Evolutionary conservation across 345 rosid genomes (phyloP), one percentile per base, ranked within the genome.

Genomic region (Pistacia integerrima): DNA sequence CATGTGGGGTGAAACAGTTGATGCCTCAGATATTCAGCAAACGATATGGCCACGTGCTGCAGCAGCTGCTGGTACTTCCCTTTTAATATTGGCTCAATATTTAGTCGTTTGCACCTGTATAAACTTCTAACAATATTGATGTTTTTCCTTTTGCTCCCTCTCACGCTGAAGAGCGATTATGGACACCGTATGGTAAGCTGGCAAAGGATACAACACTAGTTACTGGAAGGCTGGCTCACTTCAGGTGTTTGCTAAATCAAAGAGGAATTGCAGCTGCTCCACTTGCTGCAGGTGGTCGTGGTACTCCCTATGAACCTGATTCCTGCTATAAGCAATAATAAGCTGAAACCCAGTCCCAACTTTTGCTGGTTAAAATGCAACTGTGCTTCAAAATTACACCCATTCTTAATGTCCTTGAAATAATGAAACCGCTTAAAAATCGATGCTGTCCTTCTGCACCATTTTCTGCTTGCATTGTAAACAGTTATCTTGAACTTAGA

Each of bases 21-120:
- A 88, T 76, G 89, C 76, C 55, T 92, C 97, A 11, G 87, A 90
- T 73, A 87, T 92, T 77, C 78, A 90, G 59, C 92, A 92, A 85
- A 92, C 94, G 54, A 90, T 92, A 78, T 92, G 97, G 97, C 97
- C 97, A 69, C 92, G 92, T 2, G 97, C 94, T 51, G 94, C 91
- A 17, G 97, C 94, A 63, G 94, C 92, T 51, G 97, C 97, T 72
- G 96, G 93, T 91, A 86, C 68, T 56, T 72, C 36, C 41, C 14
- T 10, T 44, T 11, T 56, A 20, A 20, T 70, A 46, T 60, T 56
- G 16, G 49, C 10, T 51, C 25, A 68, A 54, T 75, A 35, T 41
- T 41, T 48, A 59, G 65, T 5, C 51, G 64, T 64, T 63, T 66
- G 69, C 67, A 11, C 56, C 57, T n/a, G 54, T 54, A 52, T 9